Evolutionary conservation across 371 early-diverging fungal genomes (phyloP), one percentile per base, ranked within the genome.

Genomic region (Polyrhizophydium stewartii): DNA sequence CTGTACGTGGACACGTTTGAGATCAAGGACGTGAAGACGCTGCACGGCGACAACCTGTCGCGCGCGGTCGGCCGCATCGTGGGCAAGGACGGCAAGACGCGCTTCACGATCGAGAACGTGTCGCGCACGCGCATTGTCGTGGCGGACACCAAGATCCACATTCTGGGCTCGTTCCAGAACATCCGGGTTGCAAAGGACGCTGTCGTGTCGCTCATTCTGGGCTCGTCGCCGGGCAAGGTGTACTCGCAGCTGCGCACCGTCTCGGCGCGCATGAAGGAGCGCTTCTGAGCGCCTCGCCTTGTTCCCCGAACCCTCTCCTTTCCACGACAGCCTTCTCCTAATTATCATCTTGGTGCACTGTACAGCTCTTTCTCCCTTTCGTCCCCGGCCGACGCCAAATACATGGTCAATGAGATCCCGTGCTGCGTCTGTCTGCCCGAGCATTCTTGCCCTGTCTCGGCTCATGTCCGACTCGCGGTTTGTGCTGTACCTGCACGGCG

Each of bases 51-150:
- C 67, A 96, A 99, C 77, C 77, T 99, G 71, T 89, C 96, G 28
- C 88, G 99, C 65, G 99, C 99, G 27, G 92, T 99, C 70, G 99
- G 99, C 67, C 93, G 99, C 74, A 92, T 99, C 70, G 98, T 98
- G 41, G 99, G 99, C 59, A 92, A 93, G 77, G 92, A 97, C 67
- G 99, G 99, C 55, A 97, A 96, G 76, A 97, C 97, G 21, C 93
- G 93, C 72, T 93, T 89, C 62, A 92, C 97, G 19, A 98, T 99
- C 60, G 97, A 97, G 74, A 92, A 98, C 71, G 90, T 98, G 32
- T 90, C 93, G 58, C 92, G 94, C 72, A 98, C 98, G 13, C 87
- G 99, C 62, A 92, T 99, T 58, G 95, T 98, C 22, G 84, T 99
- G 64, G 98, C 97, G 3, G 99, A 99, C 78, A 87, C 95, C 77